phyloP scores from a whole-genome alignment of 805 yeast species.

The Spathaspora gorwiae region DNA sequence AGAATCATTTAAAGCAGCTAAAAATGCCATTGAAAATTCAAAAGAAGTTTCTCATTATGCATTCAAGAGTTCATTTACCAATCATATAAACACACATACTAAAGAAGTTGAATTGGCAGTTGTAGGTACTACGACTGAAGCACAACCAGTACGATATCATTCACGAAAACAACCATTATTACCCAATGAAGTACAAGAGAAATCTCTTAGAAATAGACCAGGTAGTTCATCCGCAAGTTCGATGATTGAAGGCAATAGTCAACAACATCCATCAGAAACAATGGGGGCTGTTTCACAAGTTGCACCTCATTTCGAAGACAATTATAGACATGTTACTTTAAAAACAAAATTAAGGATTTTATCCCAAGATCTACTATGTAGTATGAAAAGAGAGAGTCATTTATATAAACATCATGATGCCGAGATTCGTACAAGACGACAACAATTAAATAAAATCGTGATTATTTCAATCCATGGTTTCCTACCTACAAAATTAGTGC shows the following conservation, averaged over 20 bases:
- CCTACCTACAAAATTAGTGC: constrained; percentile 36
- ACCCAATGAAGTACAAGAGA: constrained; percentile 34
- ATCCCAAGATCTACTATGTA: constrained; percentile 19
- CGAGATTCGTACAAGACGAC: constrained; percentile 4
- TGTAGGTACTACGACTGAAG: constrained; percentile 27
- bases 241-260: neutral
- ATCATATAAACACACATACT: constrained; percentile 1
- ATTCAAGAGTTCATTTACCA: constrained; percentile 13
- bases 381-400: constrained; percentile 21
- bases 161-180: constrained; percentile 27
- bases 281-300: neutral
- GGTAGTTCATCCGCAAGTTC: constrained; percentile 2
- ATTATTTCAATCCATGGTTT: constrained; percentile 37
- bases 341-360: constrained; percentile 19
- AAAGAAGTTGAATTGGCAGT: constrained; percentile 30
- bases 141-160: constrained; percentile 29
- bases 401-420: constrained; percentile 15
- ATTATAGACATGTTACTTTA: constrained; percentile 19
- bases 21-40: constrained; percentile 26
- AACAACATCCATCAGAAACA: neutral
- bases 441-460: constrained; percentile 18
- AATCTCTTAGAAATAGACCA: constrained; percentile 10
- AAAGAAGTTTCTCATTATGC: constrained; percentile 33
- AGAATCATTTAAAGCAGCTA: constrained; percentile 28
- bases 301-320: constrained; percentile 19